Evolutionary conservation across 2,329 filamentous ascomycete species (phyloP), one percentile per base, ranked within the genome.

Genomic region (Exserohilum rostratum): DNA sequence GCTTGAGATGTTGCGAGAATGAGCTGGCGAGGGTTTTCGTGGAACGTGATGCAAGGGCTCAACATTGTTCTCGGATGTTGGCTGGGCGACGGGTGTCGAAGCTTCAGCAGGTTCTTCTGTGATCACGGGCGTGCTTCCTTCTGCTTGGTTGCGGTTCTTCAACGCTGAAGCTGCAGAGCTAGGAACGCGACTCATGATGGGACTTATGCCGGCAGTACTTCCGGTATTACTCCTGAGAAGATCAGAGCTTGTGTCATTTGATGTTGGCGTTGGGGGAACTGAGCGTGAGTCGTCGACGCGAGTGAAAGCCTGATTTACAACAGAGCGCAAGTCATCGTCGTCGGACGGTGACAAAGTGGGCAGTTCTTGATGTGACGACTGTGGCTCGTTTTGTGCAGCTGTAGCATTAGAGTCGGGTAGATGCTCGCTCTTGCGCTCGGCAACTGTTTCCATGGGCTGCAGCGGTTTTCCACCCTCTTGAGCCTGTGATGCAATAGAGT

Each of bases 301-400:
- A 65, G 88, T 85, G 65, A 89, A 89, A 13, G 87, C 87, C 67
- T 87, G 83, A 62, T 88, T 79, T 3, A 89, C 87, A 12, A 85
- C 83, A 1, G 85, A 68, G 46, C 71, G 72, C 29, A 75, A 62
- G 17, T 63, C 66, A 45, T 68, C 61, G 46, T 72, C 66, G 48
- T 66, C 58, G 27, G 62, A 37, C 2, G 62, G 59, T 56, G 64
- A 61, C 33, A 55, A 50, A 27, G 51, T 50, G 56, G 65, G 38
- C 15, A 1, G 61, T 59, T 52, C 34, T 39, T 45, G 44, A 12
- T 59, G 33, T 20, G 58, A 58, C 29, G 55, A 45, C 13, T 44
- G 52, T 46, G 55, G 39, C 34, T 47, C 55, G 17, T 51, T 35
- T 20, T 58, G 56, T 18, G 53, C 42, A 29, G 43, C 46, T 12